Conservation (phyloP, 2,329 filamentous ascomycete genomes). For the Fusarium euwallaceae region DNA sequence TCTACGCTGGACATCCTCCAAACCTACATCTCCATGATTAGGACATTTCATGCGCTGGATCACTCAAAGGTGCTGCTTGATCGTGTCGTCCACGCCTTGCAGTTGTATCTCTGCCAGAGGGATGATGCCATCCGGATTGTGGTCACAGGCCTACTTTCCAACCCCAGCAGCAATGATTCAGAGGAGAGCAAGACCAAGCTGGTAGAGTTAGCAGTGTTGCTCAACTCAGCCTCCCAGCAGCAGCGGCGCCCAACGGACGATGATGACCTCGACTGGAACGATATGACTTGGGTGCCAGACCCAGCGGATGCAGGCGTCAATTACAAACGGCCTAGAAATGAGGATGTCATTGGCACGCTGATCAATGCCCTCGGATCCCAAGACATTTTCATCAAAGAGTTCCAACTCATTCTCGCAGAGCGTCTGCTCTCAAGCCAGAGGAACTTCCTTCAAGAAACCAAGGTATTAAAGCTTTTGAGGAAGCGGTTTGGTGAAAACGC, state of each 20-base stretch:
- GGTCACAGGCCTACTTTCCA: conserved; percentile 78
- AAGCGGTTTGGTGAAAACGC: conserved; percentile 87
- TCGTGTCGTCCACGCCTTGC: conserved; percentile 78
- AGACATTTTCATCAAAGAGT: conserved; percentile 93
- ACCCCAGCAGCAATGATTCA: conserved; percentile 66
- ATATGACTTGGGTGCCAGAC: conserved; percentile 93
- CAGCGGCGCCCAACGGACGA: conserved; percentile 67
- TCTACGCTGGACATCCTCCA: conserved; percentile 82
- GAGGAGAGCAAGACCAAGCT: conserved; percentile 64
- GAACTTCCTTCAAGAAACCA: conserved; percentile 82
- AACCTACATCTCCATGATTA: conserved; percentile 84
- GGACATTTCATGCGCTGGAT: conserved; percentile 80
- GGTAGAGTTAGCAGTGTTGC: conserved; percentile 75
- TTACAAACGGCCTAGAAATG: conserved; percentile 88
- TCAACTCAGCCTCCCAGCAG: conserved; percentile 71
- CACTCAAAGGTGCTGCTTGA: conserved; percentile 83
- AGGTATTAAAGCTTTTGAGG: conserved; percentile 89
- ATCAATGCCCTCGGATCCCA: conserved; percentile 90
- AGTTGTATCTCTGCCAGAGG: conserved; percentile 80
- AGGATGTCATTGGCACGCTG: conserved; percentile 92
- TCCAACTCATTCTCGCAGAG: conserved; percentile 90
- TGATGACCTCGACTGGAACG: conserved; percentile 87
- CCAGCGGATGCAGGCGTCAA: conserved; percentile 93
- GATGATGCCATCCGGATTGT: conserved; percentile 85
- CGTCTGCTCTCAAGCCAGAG: conserved; percentile 77